Evolutionary conservation across 441 rosid species (phyloP).

Genomic region (Gossypium trilobum): DNA sequence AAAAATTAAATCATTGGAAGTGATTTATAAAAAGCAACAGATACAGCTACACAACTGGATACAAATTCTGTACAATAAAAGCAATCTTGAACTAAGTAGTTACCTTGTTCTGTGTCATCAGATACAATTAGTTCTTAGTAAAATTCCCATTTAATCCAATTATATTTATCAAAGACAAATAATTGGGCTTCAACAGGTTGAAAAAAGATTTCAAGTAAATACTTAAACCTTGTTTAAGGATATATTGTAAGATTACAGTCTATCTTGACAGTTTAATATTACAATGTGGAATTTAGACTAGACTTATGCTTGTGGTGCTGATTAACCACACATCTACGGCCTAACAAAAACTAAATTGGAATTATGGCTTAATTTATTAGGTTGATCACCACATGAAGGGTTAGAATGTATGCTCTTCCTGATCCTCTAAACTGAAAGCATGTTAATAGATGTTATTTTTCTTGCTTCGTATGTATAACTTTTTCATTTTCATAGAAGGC

Average conservation of each 20-base stretch:
- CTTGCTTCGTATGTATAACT: neutral
- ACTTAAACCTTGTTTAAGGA: neutral
- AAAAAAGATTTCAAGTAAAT: neutral
- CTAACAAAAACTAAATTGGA: neutral
- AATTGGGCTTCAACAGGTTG: neutral
- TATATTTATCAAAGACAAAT: neutral
- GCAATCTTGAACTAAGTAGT: neutral
- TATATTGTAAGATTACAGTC: neutral
- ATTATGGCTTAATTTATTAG: neutral
- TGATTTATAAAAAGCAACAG: slow-evolving; percentile 8
- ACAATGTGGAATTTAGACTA: neutral
- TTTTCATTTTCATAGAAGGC: neutral
- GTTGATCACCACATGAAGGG: neutral
- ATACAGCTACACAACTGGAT: neutral
- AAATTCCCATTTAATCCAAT: neutral
- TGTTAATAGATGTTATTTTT: neutral
- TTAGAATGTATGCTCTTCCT: neutral
- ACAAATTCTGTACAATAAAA: neutral
- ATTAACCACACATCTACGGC: neutral
- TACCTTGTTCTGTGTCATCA: neutral
- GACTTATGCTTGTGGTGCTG: neutral
- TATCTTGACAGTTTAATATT: neutral
- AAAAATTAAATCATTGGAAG: neutral
- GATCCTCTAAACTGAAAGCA: neutral
- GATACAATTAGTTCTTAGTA: neutral